These are phyloP conservation scores for Arthrobotrys sinensis DNA, from an alignment of 2,329 filamentous ascomycete genomes.

Conservation along the genomic window DNA sequence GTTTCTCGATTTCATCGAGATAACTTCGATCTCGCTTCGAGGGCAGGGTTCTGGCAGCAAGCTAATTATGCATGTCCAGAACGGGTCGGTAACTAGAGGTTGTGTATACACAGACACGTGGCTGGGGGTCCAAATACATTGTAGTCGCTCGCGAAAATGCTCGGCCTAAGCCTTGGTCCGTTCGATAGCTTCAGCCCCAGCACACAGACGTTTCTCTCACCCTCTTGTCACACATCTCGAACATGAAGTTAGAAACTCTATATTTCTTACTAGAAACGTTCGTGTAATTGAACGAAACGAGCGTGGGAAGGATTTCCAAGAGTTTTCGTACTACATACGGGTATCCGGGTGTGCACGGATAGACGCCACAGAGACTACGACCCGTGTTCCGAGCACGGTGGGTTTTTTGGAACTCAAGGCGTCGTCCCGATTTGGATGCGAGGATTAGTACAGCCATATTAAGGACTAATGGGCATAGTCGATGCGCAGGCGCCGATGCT, in stretches of 20 bases:
- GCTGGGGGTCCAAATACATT: background rate
- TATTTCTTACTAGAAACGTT: too few relatives aligned
- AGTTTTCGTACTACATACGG: constrained; percentile 16
- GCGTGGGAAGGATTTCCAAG: background rate
- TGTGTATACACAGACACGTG: background rate
- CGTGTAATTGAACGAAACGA: too few relatives aligned
- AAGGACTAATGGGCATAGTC: background rate
- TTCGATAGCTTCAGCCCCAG: background rate
- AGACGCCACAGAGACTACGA: constrained; percentile 11
- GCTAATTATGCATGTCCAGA: background rate
- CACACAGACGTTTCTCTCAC: background rate
- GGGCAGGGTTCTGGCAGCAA: background rate
- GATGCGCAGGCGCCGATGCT: background rate
- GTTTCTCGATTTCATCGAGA: constrained; percentile 9
- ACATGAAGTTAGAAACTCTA: too few relatives aligned
- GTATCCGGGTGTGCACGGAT: constrained; percentile 14
- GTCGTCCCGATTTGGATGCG: background rate
- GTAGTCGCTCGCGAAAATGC: background rate
- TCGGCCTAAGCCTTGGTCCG: background rate
- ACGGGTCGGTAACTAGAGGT: background rate
- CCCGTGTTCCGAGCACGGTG: constrained; percentile 1
- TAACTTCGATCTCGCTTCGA: constrained; percentile 25
- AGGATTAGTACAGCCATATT: background rate
- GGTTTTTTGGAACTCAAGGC: background rate
- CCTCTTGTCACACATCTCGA: background rate